Evolutionary conservation across 2,329 filamentous ascomycete species (phyloP).

Genomic region (Penicillium oxalicum): DNA sequence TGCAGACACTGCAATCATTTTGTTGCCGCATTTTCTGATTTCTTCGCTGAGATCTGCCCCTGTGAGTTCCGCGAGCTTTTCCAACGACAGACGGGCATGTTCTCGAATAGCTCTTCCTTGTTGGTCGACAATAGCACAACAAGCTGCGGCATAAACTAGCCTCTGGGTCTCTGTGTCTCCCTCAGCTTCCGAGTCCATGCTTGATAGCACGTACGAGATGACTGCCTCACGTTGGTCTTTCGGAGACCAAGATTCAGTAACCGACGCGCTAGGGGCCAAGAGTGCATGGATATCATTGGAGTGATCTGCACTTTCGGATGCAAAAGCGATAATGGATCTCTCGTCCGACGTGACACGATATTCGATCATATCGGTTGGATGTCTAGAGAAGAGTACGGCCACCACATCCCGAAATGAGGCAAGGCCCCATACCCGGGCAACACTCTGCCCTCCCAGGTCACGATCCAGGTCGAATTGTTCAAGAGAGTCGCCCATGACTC

Average conservation of each 20-base stretch:
- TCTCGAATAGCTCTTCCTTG: conserved; percentile 18
- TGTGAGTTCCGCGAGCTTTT: conserved; percentile 23
- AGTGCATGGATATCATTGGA: conserved; percentile 8
- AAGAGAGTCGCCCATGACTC: conserved; percentile 27
- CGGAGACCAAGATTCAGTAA: conserved; percentile 12
- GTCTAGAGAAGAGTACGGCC: conserved; percentile 47
- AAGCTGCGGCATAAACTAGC: conserved; percentile 33
- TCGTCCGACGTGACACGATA: conserved; percentile 48
- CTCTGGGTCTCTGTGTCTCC: conserved; percentile 23
- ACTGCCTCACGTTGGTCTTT: conserved; percentile 19
- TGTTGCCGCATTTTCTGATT: conserved; percentile 21
- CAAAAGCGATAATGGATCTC: conserved; percentile 36
- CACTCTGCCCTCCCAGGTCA: conserved; percentile 45
- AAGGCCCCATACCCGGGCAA: conserved; percentile 51
- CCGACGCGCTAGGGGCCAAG: conserved; percentile 8
- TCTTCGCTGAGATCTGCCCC: conserved; percentile 30
- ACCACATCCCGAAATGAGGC: conserved; percentile 44
- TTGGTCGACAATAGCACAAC: conserved; percentile 30
- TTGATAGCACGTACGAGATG: conserved; percentile 26
- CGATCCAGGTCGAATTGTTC: conserved; percentile 46
- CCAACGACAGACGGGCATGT: conserved; percentile 22
- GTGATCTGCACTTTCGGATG: conserved; percentile 15
- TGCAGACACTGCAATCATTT: conserved; percentile 15
- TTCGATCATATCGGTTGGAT: conserved; percentile 54
- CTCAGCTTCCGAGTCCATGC: conserved; percentile 8